A percentile compares a stretch with the other conserved stretches of the same genome.
Conservation (phyloP, 345 rosid species). For the Ceriops tagal region DNA sequence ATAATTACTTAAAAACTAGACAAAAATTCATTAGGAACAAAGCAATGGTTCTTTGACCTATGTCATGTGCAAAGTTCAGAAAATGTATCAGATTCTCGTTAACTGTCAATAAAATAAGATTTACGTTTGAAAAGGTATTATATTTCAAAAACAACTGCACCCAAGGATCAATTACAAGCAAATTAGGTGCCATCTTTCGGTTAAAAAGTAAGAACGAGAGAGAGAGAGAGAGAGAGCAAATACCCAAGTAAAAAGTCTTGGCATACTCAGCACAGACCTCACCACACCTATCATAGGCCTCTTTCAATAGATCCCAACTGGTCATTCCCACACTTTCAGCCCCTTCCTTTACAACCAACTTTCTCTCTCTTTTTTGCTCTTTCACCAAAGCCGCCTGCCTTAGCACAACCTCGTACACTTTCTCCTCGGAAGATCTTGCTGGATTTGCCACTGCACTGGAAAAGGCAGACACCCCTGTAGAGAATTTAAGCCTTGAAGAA, state of each 20-base stretch:
- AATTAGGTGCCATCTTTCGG: too few species aligned
- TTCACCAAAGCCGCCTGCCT: conserved; percentile 52
- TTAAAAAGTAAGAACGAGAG: background rate
- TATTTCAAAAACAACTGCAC: too few species aligned
- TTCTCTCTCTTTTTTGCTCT: conserved; percentile 23
- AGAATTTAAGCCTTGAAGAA: conserved; percentile 11
- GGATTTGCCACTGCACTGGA: conserved; percentile 34
- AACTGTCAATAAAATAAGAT: background rate
- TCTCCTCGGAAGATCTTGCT: conserved; percentile 42
- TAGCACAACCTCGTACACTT: conserved; percentile 50
- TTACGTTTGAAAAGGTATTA: background rate
- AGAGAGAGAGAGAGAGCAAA: background rate
- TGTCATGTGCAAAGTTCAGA: background rate
- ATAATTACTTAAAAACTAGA: background rate
- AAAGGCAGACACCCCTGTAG: conserved; percentile 20
- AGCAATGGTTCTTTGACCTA: background rate
- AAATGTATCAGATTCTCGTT: background rate
- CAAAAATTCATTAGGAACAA: background rate
- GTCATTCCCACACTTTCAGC: conserved; percentile 23
- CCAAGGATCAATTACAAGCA: too few species aligned
- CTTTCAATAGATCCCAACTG: conserved; percentile 37
- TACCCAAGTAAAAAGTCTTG: conserved; percentile 62
- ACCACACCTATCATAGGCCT: conserved; percentile 51
- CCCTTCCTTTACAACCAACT: conserved; percentile 11
- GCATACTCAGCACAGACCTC: conserved; percentile 61